These are phyloP conservation scores for Chimonanthus praecox DNA, from an alignment of 164 flowering plant species.

Conservation along the genomic window DNA sequence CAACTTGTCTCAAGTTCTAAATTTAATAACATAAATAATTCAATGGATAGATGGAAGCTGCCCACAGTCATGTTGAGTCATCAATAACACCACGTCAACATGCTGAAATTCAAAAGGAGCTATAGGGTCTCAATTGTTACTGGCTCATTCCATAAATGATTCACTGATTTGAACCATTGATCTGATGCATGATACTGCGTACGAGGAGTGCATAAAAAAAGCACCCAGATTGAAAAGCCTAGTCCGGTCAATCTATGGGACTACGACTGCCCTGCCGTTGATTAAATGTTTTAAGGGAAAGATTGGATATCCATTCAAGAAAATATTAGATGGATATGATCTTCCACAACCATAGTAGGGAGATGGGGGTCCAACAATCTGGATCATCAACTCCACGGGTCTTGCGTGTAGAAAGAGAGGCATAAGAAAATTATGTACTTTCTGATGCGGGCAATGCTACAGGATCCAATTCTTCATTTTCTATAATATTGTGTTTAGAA, in stretches of 20 bases:
- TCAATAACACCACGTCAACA: neutral
- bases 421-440: too few species aligned
- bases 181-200: neutral
- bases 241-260: neutral
- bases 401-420: neutral
- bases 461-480: neutral
- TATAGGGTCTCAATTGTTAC: neutral
- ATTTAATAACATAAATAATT: neutral
- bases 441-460: neutral
- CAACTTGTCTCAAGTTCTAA: slow-evolving; percentile 3
- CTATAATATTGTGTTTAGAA: neutral
- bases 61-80: neutral
- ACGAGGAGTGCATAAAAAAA: too few species aligned
- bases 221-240: neutral
- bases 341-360: too few species aligned
- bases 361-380: neutral
- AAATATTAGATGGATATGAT: too few species aligned
- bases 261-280: neutral
- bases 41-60: slow-evolving; percentile 5
- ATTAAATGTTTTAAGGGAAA: neutral
- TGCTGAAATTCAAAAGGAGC: neutral
- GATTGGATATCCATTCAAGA: neutral
- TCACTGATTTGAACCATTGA: neutral
- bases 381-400: neutral
- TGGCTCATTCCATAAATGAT: neutral